phyloP scores from a whole-genome alignment of 73 alveolate genomes.

The Paramecium biaurelia region DNA sequence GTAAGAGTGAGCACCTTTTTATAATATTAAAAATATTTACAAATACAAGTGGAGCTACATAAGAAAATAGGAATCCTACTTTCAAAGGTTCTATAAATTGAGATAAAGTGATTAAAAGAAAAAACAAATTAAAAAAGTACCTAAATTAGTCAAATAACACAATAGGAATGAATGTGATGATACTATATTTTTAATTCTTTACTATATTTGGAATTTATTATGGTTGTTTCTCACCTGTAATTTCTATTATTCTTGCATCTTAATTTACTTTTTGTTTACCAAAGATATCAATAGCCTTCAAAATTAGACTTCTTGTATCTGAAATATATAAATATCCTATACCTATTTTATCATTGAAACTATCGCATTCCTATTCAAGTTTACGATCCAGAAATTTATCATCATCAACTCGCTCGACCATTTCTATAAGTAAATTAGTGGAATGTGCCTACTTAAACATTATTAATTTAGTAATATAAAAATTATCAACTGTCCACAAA shows the following conservation, averaged over 20 bases:
- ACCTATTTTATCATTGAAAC: neutral
- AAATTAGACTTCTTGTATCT: constrained; percentile 9
- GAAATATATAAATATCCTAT: neutral
- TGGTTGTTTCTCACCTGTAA: constrained; percentile 9
- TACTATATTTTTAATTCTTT: constrained; percentile 81
- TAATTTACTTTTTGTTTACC: neutral
- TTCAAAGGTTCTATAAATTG: constrained; percentile 83
- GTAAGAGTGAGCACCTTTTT: constrained; percentile 79
- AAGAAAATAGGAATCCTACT: constrained; percentile 93
- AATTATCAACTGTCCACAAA: constrained; percentile 36
- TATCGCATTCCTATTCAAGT: neutral
- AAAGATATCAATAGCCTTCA: neutral
- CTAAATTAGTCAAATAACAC: constrained; percentile 89
- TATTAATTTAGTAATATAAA: constrained; percentile 9
- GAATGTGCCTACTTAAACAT: neutral
- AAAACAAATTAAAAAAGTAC: constrained; percentile 88
- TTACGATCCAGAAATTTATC: neutral
- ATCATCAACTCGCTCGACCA: neutral
- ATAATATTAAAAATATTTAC: constrained; percentile 35
- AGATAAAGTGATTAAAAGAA: constrained; percentile 81
- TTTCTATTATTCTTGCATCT: neutral
- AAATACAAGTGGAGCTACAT: constrained; percentile 92
- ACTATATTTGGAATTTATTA: constrained; percentile 63
- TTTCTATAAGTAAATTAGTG: neutral
- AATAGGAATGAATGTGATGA: constrained; percentile 81